Evolutionary conservation across 164 flowering plant genomes (phyloP), one percentile per base, ranked within the genome.

Genomic region (Brasenia schreberi): DNA sequence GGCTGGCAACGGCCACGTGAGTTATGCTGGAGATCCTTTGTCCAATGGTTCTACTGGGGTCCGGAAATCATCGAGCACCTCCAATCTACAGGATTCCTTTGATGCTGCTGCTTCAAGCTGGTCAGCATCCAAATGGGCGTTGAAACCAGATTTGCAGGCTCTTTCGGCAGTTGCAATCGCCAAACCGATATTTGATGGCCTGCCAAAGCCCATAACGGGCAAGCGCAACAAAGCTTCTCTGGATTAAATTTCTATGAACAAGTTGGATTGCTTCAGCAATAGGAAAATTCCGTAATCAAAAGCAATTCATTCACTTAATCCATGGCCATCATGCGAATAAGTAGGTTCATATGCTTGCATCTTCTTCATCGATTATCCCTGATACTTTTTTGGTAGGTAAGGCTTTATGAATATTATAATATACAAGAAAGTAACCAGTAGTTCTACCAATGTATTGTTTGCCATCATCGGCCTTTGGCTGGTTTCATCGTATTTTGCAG

Each of bases 121-220:
- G 63, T 18, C 84, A 45, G 74, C 82, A 5, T 60, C 89, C 7
- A 89, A 72, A 67, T 83, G 95, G 96, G 84, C 72, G 56, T 77
- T 87, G 77, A 89, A 80, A 69, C 75, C 84, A 3, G 98, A 92
- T 65, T 72, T 88, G 58, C 95, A 84, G 66, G 77, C 83, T 42
- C 69, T 77, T 58, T 80, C 85, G 4, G 65, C 77, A n/a, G 73
- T 82, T 62, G 79, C 63, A 18, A 60, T 60, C 27, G n/a, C 63
- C 19, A 60, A n/a, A 19, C 63, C 63, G 9, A 60, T 60, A n/a
- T 60, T 60, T 60, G 63, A 60, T 17, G 63, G 63, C 19, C 10
- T 60, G 5, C 63, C 63, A 18, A 60, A 60, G 63, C 63, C 63
- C n/a, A 60, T 60, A 19, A 45, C 11, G 9, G 63, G 63, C 1